Evolutionary conservation across 1,139 yeast genomes (phyloP), one percentile per base, ranked within the genome.

Genomic region (Pichia kudriavzevii): DNA sequence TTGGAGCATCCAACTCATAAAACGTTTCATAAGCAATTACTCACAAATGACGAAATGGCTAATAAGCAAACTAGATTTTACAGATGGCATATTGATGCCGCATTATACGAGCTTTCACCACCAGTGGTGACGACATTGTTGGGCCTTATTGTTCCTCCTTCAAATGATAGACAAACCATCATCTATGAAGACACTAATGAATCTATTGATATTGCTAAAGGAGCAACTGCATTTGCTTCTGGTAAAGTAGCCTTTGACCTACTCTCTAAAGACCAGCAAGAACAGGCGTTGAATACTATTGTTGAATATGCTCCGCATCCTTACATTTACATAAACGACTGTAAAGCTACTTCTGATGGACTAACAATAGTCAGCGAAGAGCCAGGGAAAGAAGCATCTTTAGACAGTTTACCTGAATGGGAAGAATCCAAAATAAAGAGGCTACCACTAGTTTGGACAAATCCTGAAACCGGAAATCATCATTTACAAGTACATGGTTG

Each of bases 21-120:
- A 45, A 69, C 77, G 2, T 84, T 84, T 70, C 95, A 84, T 61
- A 77, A 77, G 46, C 61, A 67, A 14, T 69, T 77, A 1, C 67
- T 84, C 44, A 64, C 76, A n/a, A 68, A 70, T 20, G 75, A 81
- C 44, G 73, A 80, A 48, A 64, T 63, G 36, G 68, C 69, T 3
- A 64, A 71, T 21, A 73, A 77, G 38, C 69, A 70, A 56, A 84
- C 95, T 2, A 69, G 93, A 47, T 84, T 79, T 57, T 84, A 83
- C 69, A 74, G 95, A 61, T 84, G 95, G 95, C 95, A 84, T 60
- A 82, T 84, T 48, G 95, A 84, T 59, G 79, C 91, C 30, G 95
- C 95, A 5, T 69, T 84, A 33, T 84, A 84, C 51, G 94, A 75
- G 23, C 67, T 83, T 49, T 75, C 88, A 7, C 94, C 95, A 20